Percentiles rank a stretch among this genome's conserved stretches.
Evolutionary conservation across 225 moss, liverwort and hornwort species (phyloP).

Genomic region (Physcomitrium patens): DNA sequence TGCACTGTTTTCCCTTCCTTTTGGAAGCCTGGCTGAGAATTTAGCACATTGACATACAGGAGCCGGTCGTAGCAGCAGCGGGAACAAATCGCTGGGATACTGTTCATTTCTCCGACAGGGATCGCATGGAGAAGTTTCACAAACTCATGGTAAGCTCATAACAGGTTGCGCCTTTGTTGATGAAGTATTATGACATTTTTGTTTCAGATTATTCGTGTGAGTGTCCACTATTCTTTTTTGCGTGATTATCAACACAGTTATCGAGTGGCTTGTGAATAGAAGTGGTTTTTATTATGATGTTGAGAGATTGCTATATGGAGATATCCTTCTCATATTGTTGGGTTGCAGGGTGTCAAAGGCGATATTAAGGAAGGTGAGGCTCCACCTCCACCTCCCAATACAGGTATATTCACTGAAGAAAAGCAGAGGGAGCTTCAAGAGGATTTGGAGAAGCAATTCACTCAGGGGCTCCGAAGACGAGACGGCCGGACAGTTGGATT

Average conservation of each 20-base stretch:
- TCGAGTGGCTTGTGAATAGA: not conserved
- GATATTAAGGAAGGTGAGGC: slow-evolving; percentile 77
- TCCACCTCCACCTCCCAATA: slow-evolving; percentile 50
- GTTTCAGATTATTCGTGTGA: too few species aligned
- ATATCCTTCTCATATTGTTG: not conserved
- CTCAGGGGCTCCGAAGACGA: slow-evolving; percentile 89
- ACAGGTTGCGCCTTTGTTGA: slow-evolving; percentile 1
- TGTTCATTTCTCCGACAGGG: slow-evolving; percentile 95
- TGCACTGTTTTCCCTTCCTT: slow-evolving; percentile 51
- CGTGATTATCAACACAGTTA: too few species aligned
- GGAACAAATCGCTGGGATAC: slow-evolving; percentile 99
- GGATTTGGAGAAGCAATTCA: slow-evolving; percentile 94
- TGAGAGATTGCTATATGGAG: not conserved
- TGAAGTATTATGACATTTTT: too few species aligned
- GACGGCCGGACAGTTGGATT: slow-evolving; percentile 97
- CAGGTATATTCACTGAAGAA: slow-evolving; percentile 82
- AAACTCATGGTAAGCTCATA: slow-evolving; percentile 87
- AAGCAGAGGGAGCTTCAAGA: slow-evolving; percentile 91
- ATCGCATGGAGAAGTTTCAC: slow-evolving; percentile 97
- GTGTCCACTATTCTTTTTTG: too few species aligned
- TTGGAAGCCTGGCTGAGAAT: slow-evolving; percentile 55
- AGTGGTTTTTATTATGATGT: not conserved
- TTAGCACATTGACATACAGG: slow-evolving; percentile 70
- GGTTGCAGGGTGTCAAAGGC: slow-evolving; percentile 93
- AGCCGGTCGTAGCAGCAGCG: slow-evolving; percentile 80